Evolutionary conservation across 2,329 filamentous ascomycete genomes (phyloP), one percentile per base, ranked within the genome.

Genomic region (Diplodia corticola): DNA sequence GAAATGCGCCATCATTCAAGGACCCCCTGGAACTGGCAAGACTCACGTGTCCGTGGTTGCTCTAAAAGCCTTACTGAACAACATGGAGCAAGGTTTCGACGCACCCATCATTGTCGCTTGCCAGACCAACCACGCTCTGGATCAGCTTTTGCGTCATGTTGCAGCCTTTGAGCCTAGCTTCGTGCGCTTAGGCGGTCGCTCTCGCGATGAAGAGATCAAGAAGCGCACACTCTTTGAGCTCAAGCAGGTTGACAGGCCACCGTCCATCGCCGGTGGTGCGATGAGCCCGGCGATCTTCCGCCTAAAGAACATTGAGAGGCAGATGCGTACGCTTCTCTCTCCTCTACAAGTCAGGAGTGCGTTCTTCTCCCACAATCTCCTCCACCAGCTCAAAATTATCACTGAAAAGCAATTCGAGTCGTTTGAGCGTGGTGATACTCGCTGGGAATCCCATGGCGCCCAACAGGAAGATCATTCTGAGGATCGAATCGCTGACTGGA

Each of bases 61-160:
- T 0, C 76, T 97, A 10, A 86, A 85, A 54, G 81, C 89, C 1
- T 80, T 93, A 63, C 80, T 92, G 0, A 77, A 82, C 1, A 91
- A 90, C 63, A 83, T 86, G 72, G 12, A 10, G 3, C 26, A 33
- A 13, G 1, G 80, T 77, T 0, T 6, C 2, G 86, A 89, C 66
- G 84, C 88, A 9, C 91, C 91, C 0, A 88, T 97, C 33, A 83
- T 97, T 22, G 82, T 97, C 3, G 86, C 92, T 0, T 92, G 92
- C 7, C 92, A 97, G 71, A 97, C 93, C 0, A 97, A 97, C 67
- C 92, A 97, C 76, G 93, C 93, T 0, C 80, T 97, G 0, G 93
- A 97, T 71, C 93, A 97, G 73, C 81, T 97, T 0, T 80, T 97
- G 0, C 79, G 80, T 0, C 86, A 89, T 64, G 82, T 92, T 17